Evolutionary conservation across 192 early-diverging fungal species (phyloP).

Genomic region (Dimargaris xerosporica): DNA sequence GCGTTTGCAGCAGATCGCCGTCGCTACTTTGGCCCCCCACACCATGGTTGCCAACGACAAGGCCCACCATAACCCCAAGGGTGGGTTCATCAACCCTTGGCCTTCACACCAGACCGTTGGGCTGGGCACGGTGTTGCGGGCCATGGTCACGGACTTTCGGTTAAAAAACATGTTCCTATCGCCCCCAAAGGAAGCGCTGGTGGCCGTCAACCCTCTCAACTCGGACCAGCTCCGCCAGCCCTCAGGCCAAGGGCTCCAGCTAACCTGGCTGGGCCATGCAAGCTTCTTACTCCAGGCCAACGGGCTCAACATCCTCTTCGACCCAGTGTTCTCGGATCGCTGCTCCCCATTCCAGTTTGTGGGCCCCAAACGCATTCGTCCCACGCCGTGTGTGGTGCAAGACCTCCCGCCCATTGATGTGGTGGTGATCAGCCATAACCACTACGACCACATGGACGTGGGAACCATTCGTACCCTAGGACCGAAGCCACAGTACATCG

Average conservation of each 20-base stretch:
- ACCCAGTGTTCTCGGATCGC: constrained; percentile 57
- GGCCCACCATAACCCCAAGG: constrained; percentile 30
- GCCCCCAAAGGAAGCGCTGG: constrained; percentile 12
- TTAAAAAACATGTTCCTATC: constrained; percentile 12
- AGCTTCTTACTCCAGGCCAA: constrained; percentile 46
- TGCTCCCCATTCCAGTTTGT: constrained; percentile 52
- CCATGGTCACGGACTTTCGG: constrained; percentile 16
- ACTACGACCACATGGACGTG: constrained; percentile 77
- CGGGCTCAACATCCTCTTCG: constrained; percentile 52
- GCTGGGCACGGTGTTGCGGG: not conserved
- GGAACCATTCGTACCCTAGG: constrained; percentile 40
- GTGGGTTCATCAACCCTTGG: constrained; percentile 59
- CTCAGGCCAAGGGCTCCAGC: constrained; percentile 16
- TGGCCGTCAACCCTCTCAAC: constrained; percentile 20
- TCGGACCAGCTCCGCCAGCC: constrained; percentile 13
- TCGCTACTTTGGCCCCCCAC: too few species aligned
- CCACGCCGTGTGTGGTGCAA: constrained; percentile 42
- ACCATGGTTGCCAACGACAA: constrained; percentile 11
- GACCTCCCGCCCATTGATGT: constrained; percentile 55
- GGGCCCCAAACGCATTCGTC: constrained; percentile 51
- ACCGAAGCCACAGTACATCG: constrained; percentile 40
- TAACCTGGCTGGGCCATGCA: constrained; percentile 49
- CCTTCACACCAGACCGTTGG: constrained; percentile 13
- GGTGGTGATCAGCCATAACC: constrained; percentile 71
- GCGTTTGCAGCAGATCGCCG: too few species aligned